Evolutionary conservation across 306 rosid species (phyloP), one percentile per base, ranked within the genome.

Genomic region (Macrotyloma uniflorum): DNA sequence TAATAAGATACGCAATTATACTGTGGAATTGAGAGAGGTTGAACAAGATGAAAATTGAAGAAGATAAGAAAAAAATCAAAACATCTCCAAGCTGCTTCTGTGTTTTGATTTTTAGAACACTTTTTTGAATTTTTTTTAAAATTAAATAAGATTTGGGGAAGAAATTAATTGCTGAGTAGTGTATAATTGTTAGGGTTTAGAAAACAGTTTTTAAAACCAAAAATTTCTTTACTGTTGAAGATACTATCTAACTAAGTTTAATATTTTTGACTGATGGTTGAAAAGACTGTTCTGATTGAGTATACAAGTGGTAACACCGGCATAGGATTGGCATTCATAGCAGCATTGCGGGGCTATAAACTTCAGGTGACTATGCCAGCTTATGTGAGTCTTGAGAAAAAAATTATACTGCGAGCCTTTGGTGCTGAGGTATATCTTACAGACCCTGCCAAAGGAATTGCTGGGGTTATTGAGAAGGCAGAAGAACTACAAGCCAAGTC

Each of bases 271-370:
- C 50, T 53, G 6, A 80, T 64, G 72, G 59, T 45, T 67, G 64
- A 8, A 63, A 86, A 92, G 98, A 90, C 90, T 78, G 80, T 88
- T 42, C 91, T 92, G 20, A 75, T 92, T 74, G 97, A 94, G 92
- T 43, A 79, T 5, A 94, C 98, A 10, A 74, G 93, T 64, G 97
- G 97, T 33, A 94, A 92, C 78, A 94, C 97, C 0, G 98, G 98
- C 73, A 91, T 94, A 79, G 97, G 90, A 20, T 76, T 94, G 86
- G 97, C 97, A 36, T 88, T 75, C 78, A 53, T 94, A 65, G 97
- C 90, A 79, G 98, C 92, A 38, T 42, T 80, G 76, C 90, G 81
- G 80, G 97, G 95, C 55, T 92, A 94, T 79, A 94, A 85, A 74
- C 77, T 92, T 63, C 28, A 83, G 62, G 83, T 89, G 47, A 7